Conservation (phyloP, 2,329 filamentous ascomycete species). For the Epicoccum sorghinum region DNA sequence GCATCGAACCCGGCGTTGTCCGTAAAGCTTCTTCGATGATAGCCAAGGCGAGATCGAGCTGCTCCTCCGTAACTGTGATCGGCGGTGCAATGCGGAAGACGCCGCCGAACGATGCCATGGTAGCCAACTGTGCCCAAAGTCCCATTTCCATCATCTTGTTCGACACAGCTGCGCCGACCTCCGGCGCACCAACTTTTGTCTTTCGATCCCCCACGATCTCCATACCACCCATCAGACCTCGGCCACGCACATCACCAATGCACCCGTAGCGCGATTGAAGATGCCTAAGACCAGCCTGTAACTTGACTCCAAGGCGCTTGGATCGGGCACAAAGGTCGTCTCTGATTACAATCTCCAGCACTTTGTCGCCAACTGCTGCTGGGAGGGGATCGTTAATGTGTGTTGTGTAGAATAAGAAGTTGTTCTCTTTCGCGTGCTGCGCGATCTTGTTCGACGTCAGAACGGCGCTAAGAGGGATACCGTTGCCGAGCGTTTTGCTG, state of each 20-base stretch:
- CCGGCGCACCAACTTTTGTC: slow-evolving; percentile 56
- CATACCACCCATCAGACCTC: slow-evolving; percentile 64
- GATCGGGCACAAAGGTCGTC: slow-evolving; percentile 60
- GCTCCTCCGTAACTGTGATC: slow-evolving; percentile 7
- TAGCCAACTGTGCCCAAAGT: slow-evolving; percentile 56
- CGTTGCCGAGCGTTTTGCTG: slow-evolving; percentile 67
- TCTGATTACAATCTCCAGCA: slow-evolving; percentile 65
- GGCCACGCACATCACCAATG: slow-evolving; percentile 66
- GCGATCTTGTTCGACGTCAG: slow-evolving; percentile 62
- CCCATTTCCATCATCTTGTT: slow-evolving; percentile 59
- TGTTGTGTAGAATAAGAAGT: slow-evolving; percentile 65
- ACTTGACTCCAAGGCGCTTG: slow-evolving; percentile 51
- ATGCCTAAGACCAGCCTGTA: slow-evolving; percentile 56
- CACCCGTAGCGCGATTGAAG: slow-evolving; percentile 62
- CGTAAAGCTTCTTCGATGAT: slow-evolving; percentile 43
- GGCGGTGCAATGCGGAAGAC: slow-evolving; percentile 25
- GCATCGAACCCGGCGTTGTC: slow-evolving; percentile 55
- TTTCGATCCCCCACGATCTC: slow-evolving; percentile 62
- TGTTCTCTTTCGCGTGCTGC: slow-evolving; percentile 53
- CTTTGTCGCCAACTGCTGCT: slow-evolving; percentile 65
- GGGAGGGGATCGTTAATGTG: slow-evolving; percentile 68
- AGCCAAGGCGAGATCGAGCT: background rate
- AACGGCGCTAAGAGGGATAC: slow-evolving; percentile 64
- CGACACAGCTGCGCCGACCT: slow-evolving; percentile 57
- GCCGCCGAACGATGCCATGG: slow-evolving; percentile 19